Evolutionary conservation across 2,329 filamentous ascomycete species (phyloP).

Genomic region (Orbilia blumenaviensis): DNA sequence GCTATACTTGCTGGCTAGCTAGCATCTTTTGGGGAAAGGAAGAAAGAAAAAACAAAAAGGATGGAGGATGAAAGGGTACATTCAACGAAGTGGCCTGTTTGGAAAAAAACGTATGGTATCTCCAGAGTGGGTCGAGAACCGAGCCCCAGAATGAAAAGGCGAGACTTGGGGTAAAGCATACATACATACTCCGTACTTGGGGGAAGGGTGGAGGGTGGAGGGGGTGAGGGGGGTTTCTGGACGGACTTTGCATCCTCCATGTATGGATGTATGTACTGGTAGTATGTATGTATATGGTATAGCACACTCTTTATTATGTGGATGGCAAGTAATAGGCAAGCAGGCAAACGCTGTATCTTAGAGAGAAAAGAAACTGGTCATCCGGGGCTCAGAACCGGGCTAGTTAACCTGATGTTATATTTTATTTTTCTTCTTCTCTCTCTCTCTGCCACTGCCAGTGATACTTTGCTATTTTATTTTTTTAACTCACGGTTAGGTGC

Average conservation of each 20-base stretch:
- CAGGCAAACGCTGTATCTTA: neutral
- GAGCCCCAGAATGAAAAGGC: constrained; percentile 54
- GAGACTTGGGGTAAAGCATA: constrained; percentile 51
- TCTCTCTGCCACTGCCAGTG: too few relatives aligned
- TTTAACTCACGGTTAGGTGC: constrained; percentile 49
- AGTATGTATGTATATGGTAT: too few relatives aligned
- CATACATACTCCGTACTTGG: too few relatives aligned
- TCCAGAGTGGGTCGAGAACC: constrained; percentile 54
- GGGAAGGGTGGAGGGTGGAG: constrained; percentile 28
- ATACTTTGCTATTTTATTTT: too few relatives aligned
- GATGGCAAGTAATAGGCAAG: constrained; percentile 5
- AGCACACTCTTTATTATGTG: too few relatives aligned
- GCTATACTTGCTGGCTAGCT: too few relatives aligned
- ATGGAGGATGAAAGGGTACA: neutral
- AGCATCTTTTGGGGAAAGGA: too few relatives aligned
- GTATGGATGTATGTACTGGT: too few relatives aligned
- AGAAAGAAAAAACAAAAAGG: neutral
- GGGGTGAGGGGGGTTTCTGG: too few relatives aligned
- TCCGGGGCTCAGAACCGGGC: constrained; percentile 51
- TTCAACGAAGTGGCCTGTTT: constrained; percentile 33
- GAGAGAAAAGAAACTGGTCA: constrained; percentile 42
- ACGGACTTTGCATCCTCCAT: constrained; percentile 2
- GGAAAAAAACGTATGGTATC: constrained; percentile 33
- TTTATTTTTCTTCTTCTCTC: too few relatives aligned
- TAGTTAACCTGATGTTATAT: constrained; percentile 50